These are phyloP conservation scores for Populus hybrid DNA, from an alignment of 441 rosid species.

Conservation along the genomic window DNA sequence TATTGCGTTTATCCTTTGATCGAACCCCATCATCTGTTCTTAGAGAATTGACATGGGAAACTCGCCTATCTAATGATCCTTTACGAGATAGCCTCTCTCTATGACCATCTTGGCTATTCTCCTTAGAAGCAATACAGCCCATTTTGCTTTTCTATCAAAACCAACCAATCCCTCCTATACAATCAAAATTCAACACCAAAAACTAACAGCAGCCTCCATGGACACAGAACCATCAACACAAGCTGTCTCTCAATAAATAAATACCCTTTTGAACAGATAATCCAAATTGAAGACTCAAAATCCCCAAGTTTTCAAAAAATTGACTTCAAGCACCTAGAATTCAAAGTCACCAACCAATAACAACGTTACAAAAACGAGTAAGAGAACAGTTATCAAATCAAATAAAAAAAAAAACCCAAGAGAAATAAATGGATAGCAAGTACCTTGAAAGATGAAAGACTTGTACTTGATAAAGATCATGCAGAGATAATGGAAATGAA, in stretches of 20 bases:
- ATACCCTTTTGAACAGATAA: slow-evolving; percentile 20
- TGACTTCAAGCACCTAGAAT: slow-evolving; percentile 4
- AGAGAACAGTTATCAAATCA: slow-evolving; percentile 3
- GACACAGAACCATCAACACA: not conserved
- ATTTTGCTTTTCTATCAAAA: slow-evolving; percentile 23
- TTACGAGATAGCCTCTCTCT: slow-evolving; percentile 45
- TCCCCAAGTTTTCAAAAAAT: not conserved
- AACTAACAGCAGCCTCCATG: not conserved
- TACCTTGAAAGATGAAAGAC: not conserved
- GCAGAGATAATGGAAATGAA: not conserved
- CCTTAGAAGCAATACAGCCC: slow-evolving; percentile 85
- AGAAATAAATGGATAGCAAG: not conserved
- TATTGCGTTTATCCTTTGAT: slow-evolving; percentile 36
- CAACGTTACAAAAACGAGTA: slow-evolving; percentile 12
- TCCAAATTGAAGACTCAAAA: slow-evolving; percentile 16
- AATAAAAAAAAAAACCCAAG: slow-evolving; percentile 12
- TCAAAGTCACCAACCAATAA: slow-evolving; percentile 26
- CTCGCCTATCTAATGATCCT: slow-evolving; percentile 47
- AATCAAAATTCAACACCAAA: slow-evolving; percentile 14
- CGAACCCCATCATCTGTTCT: slow-evolving; percentile 49
- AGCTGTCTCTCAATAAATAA: not conserved
- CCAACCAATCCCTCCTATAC: not conserved
- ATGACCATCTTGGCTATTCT: slow-evolving; percentile 36
- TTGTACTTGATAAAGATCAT: not conserved
- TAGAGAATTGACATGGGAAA: slow-evolving; percentile 47